Evolutionary conservation across 495 filamentous ascomycete genomes (phyloP).

Genomic region (Cercophora newfieldiana): DNA sequence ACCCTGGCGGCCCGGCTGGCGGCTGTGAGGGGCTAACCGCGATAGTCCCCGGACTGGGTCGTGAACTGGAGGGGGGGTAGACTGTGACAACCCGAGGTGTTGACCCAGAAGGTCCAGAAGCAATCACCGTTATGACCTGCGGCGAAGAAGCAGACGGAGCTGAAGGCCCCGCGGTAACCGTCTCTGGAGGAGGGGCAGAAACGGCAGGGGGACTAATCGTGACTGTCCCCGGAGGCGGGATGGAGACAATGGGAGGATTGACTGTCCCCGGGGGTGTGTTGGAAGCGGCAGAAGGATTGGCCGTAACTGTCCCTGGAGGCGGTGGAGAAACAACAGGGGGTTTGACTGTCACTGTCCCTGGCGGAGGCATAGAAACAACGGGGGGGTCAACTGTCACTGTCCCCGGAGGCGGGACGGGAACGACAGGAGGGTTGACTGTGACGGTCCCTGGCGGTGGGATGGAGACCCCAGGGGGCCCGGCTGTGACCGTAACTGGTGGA

Average conservation of each 20-base stretch:
- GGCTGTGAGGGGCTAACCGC: neutral
- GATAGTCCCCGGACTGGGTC: neutral
- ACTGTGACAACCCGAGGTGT: neutral
- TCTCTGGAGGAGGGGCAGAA: neutral
- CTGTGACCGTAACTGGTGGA: conserved; percentile 11
- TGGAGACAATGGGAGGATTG: neutral
- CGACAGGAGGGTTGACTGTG: neutral
- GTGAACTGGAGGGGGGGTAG: neutral
- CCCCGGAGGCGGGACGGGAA: neutral
- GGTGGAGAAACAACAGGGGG: neutral
- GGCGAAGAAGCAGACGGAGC: neutral
- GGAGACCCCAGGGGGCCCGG: neutral
- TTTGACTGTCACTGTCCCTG: neutral
- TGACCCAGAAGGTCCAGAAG: neutral
- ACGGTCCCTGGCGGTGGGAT: neutral
- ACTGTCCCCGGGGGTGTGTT: neutral
- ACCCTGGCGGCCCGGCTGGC: neutral
- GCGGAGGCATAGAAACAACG: neutral
- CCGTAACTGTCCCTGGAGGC: conserved; percentile 4
- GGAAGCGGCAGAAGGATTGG: too few relatives aligned
- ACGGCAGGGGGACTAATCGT: neutral
- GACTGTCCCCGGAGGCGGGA: neutral
- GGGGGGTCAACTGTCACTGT: neutral
- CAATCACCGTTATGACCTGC: neutral
- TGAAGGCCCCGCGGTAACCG: neutral